These are phyloP conservation scores for Kazachstania bromeliacearum DNA, from an alignment of 805 yeast genomes.

Conservation along the genomic window DNA sequence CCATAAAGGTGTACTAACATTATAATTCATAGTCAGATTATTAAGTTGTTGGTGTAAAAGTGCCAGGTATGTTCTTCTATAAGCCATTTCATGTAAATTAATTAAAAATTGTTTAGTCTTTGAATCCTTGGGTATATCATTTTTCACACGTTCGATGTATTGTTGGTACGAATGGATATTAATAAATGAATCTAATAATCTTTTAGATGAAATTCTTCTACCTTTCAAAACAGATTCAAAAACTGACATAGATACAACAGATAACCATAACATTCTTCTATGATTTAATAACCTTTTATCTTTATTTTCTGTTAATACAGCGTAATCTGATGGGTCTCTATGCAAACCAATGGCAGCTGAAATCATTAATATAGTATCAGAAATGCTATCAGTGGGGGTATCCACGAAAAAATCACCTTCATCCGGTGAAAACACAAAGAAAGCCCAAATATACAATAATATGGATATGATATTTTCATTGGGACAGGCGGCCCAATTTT, in stretches of 20 bases:
- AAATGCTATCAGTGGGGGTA: slow-evolving; percentile 25
- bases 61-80: slow-evolving; percentile 18
- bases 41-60: slow-evolving; percentile 19
- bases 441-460: slow-evolving; percentile 27
- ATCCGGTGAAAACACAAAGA: slow-evolving; percentile 27
- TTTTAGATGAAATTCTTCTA: slow-evolving; percentile 11
- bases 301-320: slow-evolving; percentile 8
- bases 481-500: slow-evolving; percentile 24
- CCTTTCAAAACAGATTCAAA: slow-evolving; percentile 25
- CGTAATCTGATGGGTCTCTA: slow-evolving; percentile 25
- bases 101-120: slow-evolving; percentile 6
- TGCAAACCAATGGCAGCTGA: slow-evolving; percentile 27
- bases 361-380: slow-evolving; percentile 21
- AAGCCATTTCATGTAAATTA: slow-evolving; percentile 16
- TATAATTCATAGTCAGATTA: slow-evolving; percentile 14
- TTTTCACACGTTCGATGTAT: slow-evolving; percentile 16
- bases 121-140: slow-evolving; percentile 8
- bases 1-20: slow-evolving; percentile 8
- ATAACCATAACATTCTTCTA: slow-evolving; percentile 25
- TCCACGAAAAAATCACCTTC: slow-evolving; percentile 27
- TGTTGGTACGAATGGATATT: slow-evolving; percentile 9
- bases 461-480: slow-evolving; percentile 26
- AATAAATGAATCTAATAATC: slow-evolving; percentile 13
- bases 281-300: slow-evolving; percentile 18
- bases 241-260: slow-evolving; percentile 16